Base-by-base conservation (phyloP, 192 early-diverging fungal species). In the Phycomyces blakesleeanus region DNA sequence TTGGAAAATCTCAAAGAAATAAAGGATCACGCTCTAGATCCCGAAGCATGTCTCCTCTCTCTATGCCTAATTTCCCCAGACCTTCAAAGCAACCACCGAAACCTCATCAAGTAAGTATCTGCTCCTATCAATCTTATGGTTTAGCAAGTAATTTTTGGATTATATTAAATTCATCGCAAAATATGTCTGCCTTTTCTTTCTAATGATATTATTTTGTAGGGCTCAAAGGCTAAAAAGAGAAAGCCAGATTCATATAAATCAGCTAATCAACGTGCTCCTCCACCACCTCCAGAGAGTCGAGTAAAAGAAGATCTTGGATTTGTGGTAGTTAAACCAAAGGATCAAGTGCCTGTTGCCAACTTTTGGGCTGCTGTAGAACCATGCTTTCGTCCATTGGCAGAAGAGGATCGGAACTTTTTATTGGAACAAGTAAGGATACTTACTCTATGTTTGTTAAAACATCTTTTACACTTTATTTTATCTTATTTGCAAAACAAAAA, bases 331-430 rank as follows among this genome's bases (percentile, higher is more conserved):
- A 75, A 75, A 52, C 59, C 73, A 26, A 75, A 75, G 44, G 73
- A 84, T 81, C 75, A 97, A 83, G 86, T 94, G 12, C 90, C 92
- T 18, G 88, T 94, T 40, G 76, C 82, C n/a, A 83, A 83, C 15
- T 98, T 93, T 67, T 94, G 87, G 87, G 61, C 80, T 12, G 91
- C 88, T 12, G 73, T 89, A 50, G 96, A 97, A 20, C 91, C 93
- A 53, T 97, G 89, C 62, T 93, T 93, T 63, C 77, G 93, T 12
- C 80, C 77, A 25, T 79, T 97, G 47, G 85, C 79, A 24, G 92
- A 96, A 47, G 90, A 93, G 10, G 96, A 98, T 74, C 61, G 94
- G 10, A 64, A 69, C 15, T 86, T 88, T 51, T 67, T 98, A 58
- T 82, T 91, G 61, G 57, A 78, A 25, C 73, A 79, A 53, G 64